Evolutionary conservation across 2,329 filamentous ascomycete species (phyloP).

Genomic region (Pseudopyricularia javanii): DNA sequence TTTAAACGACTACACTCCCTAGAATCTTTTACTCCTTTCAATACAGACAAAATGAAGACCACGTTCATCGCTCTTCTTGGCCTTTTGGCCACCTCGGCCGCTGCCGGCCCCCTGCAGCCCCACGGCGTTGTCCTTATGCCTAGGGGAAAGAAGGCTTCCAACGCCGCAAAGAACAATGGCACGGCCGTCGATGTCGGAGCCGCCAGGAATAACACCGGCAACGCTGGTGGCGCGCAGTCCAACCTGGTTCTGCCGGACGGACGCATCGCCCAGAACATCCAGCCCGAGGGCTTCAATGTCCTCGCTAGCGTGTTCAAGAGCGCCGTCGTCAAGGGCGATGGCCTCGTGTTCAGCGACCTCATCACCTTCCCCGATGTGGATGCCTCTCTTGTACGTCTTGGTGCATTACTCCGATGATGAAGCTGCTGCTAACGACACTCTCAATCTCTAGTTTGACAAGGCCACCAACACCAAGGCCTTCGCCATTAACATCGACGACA

Average conservation of each 20-base stretch:
- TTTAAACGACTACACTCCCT: neutral
- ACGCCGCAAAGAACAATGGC: neutral
- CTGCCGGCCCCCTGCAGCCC: neutral
- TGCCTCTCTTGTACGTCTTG: neutral
- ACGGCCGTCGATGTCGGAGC: neutral
- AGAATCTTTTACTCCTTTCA: neutral
- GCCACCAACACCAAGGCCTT: conserved; percentile 1
- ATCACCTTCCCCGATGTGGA: neutral
- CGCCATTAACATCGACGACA: conserved; percentile 2
- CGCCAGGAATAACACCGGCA: neutral
- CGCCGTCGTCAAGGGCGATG: conserved; percentile 1
- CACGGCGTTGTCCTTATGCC: neutral
- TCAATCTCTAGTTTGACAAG: conserved; percentile 1
- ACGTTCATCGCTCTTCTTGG: neutral
- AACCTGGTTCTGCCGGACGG: neutral
- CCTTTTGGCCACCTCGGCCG: neutral
- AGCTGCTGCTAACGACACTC: neutral
- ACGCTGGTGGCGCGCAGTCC: neutral
- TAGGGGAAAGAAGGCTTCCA: neutral
- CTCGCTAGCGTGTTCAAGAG: conserved; percentile 1
- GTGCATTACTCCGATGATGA: too few relatives aligned
- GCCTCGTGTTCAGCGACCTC: neutral
- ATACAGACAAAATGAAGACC: neutral
- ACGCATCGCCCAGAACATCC: neutral
- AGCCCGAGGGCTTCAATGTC: conserved; percentile 1